phyloP scores from a whole-genome alignment of 768 basidiomycete genomes.

The Mycena alexandri region DNA sequence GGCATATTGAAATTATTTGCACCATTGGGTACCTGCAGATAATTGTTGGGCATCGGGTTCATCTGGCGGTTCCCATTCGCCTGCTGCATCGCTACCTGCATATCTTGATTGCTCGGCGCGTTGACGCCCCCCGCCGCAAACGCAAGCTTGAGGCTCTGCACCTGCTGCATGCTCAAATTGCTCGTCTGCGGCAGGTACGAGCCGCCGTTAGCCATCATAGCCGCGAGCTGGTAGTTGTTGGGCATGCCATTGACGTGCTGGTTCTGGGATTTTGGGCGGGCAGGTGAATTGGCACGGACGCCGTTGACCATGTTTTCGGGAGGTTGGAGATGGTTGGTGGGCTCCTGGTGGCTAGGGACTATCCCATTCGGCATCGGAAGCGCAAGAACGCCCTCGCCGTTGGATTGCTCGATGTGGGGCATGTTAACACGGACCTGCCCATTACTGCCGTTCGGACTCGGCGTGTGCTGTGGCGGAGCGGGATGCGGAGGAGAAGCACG shows the following conservation, averaged over 20 bases:
- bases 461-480: slow-evolving; percentile 48
- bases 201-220: slow-evolving; percentile 55
- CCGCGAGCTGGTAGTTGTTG: slow-evolving; percentile 65
- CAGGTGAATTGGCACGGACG: slow-evolving; percentile 50
- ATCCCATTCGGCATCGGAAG: slow-evolving; percentile 50
- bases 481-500: slow-evolving; percentile 57
- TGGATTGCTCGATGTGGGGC: slow-evolving; percentile 60
- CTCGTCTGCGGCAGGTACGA: slow-evolving; percentile 48
- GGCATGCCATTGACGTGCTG: slow-evolving; percentile 54
- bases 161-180: slow-evolving; percentile 67
- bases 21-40: slow-evolving; percentile 51
- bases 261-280: slow-evolving; percentile 63
- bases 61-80: slow-evolving; percentile 46
- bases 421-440: slow-evolving; percentile 55
- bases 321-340: slow-evolving; percentile 36
- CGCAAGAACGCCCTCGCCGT: slow-evolving; percentile 46
- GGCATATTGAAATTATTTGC: slow-evolving; percentile 57
- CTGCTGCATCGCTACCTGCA: slow-evolving; percentile 50
- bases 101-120: slow-evolving; percentile 54
- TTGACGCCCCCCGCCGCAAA: slow-evolving; percentile 51
- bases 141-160: slow-evolving; percentile 70
- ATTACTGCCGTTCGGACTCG: slow-evolving; percentile 52
- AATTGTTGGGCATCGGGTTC: slow-evolving; percentile 44
- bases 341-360: slow-evolving; percentile 46
- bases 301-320: slow-evolving; percentile 44